These are phyloP conservation scores for Chrysosporium queenslandicum DNA, from an alignment of 2,329 filamentous ascomycete genomes.

Conservation along the genomic window DNA sequence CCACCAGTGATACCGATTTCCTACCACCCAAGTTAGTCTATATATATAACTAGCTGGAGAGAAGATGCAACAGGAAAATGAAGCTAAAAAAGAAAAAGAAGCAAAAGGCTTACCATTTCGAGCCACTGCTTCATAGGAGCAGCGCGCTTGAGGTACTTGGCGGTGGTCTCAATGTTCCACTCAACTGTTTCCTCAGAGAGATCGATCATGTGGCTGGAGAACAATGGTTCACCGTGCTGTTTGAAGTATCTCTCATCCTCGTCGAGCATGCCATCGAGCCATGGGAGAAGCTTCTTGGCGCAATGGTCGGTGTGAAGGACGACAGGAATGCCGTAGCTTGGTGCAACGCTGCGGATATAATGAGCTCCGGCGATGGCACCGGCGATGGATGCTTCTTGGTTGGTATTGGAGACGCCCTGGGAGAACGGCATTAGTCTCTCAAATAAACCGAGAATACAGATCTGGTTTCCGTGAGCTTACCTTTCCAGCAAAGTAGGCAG, in stretches of 20 bases:
- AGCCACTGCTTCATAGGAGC: slow-evolving; percentile 98
- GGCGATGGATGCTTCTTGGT: slow-evolving; percentile 80
- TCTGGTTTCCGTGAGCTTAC: too few relatives aligned
- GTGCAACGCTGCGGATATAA: slow-evolving; percentile 82
- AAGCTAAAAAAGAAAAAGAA: too few relatives aligned
- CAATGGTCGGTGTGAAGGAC: slow-evolving; percentile 97
- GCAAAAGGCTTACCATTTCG: slow-evolving; percentile 73
- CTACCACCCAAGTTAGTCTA: slow-evolving; percentile 25
- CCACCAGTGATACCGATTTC: slow-evolving; percentile 92
- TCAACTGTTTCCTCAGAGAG: slow-evolving; percentile 83
- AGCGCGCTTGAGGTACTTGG: slow-evolving; percentile 84
- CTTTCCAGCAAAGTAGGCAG: slow-evolving; percentile 87
- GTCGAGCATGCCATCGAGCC: slow-evolving; percentile 92
- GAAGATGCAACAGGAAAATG: too few relatives aligned
- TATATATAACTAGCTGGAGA: too few relatives aligned
- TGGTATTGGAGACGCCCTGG: slow-evolving; percentile 63
- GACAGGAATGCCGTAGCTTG: slow-evolving; percentile 79
- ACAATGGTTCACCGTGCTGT: slow-evolving; percentile 80
- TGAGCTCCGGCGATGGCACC: slow-evolving; percentile 83
- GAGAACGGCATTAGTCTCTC: slow-evolving; percentile 10
- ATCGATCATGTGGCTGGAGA: slow-evolving; percentile 98
- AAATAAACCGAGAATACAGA: neutral
- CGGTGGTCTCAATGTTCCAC: slow-evolving; percentile 85
- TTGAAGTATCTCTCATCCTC: slow-evolving; percentile 95
- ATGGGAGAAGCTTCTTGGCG: slow-evolving; percentile 98